Conservation (phyloP, 345 rosid genomes). For the Pistacia vera region DNA sequence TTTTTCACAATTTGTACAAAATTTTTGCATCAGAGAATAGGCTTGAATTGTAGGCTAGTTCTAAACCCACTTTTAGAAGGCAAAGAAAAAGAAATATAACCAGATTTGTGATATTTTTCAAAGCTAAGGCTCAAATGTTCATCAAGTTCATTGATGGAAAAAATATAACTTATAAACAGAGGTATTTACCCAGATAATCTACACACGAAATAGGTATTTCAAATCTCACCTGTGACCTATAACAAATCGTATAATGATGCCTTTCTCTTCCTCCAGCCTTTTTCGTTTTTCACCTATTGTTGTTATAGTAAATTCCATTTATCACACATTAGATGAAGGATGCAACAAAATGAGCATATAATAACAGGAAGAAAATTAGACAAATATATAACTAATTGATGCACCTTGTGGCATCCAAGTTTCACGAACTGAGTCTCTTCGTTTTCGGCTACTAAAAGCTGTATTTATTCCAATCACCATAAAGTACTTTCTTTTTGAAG, state of each 20-base stretch:
- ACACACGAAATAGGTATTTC: neutral
- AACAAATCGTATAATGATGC: conserved; percentile 79
- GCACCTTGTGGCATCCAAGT: conserved; percentile 99
- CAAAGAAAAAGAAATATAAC: neutral
- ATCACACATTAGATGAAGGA: neutral
- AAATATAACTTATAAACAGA: neutral
- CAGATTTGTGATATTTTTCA: neutral
- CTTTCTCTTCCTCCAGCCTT: conserved; percentile 78
- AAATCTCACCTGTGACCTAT: conserved; percentile 80
- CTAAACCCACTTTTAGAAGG: conserved; percentile 1
- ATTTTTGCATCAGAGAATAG: neutral
- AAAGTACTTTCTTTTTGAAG: conserved; percentile 48
- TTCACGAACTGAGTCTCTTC: conserved; percentile 82
- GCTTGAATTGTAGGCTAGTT: neutral
- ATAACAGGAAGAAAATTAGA: neutral
- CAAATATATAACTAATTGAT: conserved; percentile 9
- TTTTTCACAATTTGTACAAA: neutral
- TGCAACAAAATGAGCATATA: neutral
- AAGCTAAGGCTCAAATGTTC: neutral
- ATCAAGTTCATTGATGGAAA: neutral
- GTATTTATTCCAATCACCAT: conserved; percentile 95
- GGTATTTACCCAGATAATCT: neutral
- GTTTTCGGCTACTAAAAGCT: conserved; percentile 75
- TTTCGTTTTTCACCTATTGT: conserved; percentile 57
- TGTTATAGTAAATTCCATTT: conserved; percentile 6